These are phyloP conservation scores for Pseudonitzschia multistriata DNA, from an alignment of 108 stramenopile species.

Conservation along the genomic window DNA sequence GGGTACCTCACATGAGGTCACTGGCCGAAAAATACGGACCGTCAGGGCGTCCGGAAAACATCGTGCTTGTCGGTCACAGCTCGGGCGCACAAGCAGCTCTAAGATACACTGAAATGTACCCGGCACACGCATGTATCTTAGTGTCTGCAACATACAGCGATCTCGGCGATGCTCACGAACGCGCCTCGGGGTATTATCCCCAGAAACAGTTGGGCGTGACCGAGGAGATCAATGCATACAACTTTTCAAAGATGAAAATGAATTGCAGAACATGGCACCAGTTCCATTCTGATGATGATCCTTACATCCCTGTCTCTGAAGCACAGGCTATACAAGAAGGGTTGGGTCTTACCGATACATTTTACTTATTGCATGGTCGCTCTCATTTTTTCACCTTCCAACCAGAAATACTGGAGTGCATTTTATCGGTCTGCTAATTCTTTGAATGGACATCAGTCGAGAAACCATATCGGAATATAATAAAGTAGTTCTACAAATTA, in stretches of 20 bases:
- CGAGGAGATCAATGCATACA: slow-evolving; percentile 47
- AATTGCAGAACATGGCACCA: slow-evolving; percentile 62
- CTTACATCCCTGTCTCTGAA: slow-evolving; percentile 62
- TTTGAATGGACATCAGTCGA: background rate
- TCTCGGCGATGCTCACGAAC: slow-evolving; percentile 67
- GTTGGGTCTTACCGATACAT: slow-evolving; percentile 48
- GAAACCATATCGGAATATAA: too few relatives aligned
- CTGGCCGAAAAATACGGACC: slow-evolving; percentile 28
- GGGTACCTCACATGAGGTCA: slow-evolving; percentile 66
- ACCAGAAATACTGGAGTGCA: slow-evolving; percentile 47
- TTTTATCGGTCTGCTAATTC: slow-evolving; percentile 35
- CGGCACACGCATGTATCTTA: slow-evolving; percentile 42
- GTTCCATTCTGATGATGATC: slow-evolving; percentile 76
- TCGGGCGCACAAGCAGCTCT: slow-evolving; percentile 70
- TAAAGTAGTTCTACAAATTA: background rate
- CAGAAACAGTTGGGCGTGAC: slow-evolving; percentile 22
- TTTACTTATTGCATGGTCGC: slow-evolving; percentile 55
- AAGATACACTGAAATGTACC: slow-evolving; percentile 59
- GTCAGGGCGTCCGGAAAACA: slow-evolving; percentile 32
- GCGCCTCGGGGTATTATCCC: slow-evolving; percentile 73
- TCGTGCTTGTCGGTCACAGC: slow-evolving; percentile 68
- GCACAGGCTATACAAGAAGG: slow-evolving; percentile 59
- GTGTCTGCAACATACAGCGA: slow-evolving; percentile 70
- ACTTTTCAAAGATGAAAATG: slow-evolving; percentile 53
- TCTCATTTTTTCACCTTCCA: slow-evolving; percentile 68